Evolutionary conservation across 1,284 basidiomycete species (phyloP).

Genomic region (Tetrapyrgos nigripes): DNA sequence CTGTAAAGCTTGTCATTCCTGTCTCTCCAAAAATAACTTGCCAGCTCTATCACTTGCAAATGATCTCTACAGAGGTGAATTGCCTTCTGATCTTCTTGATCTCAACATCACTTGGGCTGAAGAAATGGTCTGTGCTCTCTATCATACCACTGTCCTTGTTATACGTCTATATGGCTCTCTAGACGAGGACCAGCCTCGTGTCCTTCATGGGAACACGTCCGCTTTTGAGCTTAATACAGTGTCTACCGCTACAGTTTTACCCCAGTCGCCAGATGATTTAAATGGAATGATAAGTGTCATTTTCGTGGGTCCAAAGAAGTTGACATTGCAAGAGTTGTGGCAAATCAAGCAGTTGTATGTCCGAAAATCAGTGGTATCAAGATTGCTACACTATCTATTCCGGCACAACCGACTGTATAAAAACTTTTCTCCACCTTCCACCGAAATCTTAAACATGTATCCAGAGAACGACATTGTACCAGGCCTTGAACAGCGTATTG

Average conservation of each 20-base stretch:
- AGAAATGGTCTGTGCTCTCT: conserved; percentile 27
- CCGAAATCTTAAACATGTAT: conserved; percentile 20
- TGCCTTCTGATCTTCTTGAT: conserved; percentile 19
- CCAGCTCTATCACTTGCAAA: conserved; percentile 20
- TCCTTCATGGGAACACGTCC: conserved; percentile 13
- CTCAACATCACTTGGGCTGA: conserved; percentile 22
- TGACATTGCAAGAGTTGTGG: conserved; percentile 4
- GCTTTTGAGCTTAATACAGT: conserved; percentile 24
- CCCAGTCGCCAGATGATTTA: conserved; percentile 24
- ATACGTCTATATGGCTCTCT: conserved; percentile 15
- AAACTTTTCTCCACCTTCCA: conserved; percentile 5
- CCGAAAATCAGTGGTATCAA: not conserved
- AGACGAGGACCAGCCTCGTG: not conserved
- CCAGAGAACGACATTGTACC: conserved; percentile 22
- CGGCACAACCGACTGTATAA: not conserved
- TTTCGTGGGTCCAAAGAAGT: conserved; percentile 28
- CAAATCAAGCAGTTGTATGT: conserved; percentile 16
- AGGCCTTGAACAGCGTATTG: conserved; percentile 18
- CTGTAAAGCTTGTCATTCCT: too few species aligned
- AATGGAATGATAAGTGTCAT: conserved; percentile 29
- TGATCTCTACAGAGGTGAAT: conserved; percentile 19
- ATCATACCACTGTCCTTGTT: conserved; percentile 24
- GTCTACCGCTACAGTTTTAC: conserved; percentile 28
- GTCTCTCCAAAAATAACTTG: not conserved
- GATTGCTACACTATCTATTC: not conserved